phyloP scores from a whole-genome alignment of 2,329 filamentous ascomycete species.

The Bimuria novae-zelandiae region DNA sequence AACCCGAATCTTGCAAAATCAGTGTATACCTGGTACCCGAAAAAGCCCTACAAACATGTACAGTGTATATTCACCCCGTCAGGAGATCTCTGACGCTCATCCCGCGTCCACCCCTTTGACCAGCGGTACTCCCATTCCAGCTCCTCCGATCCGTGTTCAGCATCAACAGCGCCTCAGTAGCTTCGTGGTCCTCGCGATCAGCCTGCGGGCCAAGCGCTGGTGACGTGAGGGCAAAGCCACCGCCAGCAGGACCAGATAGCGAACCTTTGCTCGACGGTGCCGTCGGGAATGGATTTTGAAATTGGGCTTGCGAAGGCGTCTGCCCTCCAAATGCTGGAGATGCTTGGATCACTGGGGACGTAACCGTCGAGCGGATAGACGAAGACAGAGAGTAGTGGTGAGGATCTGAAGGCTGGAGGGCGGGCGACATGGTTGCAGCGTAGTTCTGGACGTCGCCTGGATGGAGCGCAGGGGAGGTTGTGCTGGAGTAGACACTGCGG shows the following conservation, averaged over 20 bases:
- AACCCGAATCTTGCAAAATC: too few species aligned
- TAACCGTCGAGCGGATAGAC: conserved; percentile 42
- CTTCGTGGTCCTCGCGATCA: conserved; percentile 65
- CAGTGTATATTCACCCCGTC: conserved; percentile 30
- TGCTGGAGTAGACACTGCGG: conserved; percentile 42
- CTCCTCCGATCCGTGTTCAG: conserved; percentile 75
- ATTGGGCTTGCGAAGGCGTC: conserved; percentile 33
- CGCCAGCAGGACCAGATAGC: conserved; percentile 30
- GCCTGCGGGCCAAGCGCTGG: conserved; percentile 44
- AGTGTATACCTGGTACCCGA: too few species aligned
- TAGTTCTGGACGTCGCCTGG: conserved; percentile 53
- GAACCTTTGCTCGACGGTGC: conserved; percentile 32
- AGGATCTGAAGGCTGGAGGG: conserved; percentile 49
- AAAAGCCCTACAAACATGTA: too few species aligned
- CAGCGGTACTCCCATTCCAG: conserved; percentile 39
- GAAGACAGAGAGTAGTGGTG: conserved; percentile 53
- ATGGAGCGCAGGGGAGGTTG: conserved; percentile 46
- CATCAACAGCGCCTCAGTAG: conserved; percentile 86
- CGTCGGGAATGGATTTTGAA: conserved; percentile 36
- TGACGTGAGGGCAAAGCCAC: conserved; percentile 40
- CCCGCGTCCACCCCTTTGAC: conserved; percentile 28
- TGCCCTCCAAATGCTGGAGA: conserved; percentile 51
- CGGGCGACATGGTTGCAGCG: conserved; percentile 50
- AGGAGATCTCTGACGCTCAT: conserved; percentile 56
- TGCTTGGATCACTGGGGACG: conserved; percentile 41